phyloP scores from a whole-genome alignment of 2,329 filamentous ascomycete species.

The Diaporthe longicolla region DNA sequence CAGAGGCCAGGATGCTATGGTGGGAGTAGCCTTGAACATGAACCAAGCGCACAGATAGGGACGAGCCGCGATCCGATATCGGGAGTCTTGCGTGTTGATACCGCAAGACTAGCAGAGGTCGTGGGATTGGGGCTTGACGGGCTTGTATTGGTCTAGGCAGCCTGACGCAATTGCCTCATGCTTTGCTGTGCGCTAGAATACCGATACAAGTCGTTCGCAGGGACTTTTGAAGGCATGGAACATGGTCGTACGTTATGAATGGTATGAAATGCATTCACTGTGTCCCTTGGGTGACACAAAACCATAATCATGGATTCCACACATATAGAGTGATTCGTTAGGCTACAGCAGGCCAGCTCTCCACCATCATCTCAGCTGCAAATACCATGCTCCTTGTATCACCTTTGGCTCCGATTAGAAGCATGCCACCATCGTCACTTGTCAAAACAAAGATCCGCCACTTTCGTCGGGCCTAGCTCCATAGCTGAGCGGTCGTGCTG shows the following conservation, averaged over 20 bases:
- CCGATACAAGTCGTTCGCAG: not conserved
- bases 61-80: not conserved
- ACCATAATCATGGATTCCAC: not conserved
- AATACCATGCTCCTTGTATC: not conserved
- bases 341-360: not conserved
- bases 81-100: no score
- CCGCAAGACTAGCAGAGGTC: not conserved
- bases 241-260: not conserved
- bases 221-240: not conserved
- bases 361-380: not conserved
- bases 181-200: not conserved
- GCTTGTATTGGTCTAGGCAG: not conserved
- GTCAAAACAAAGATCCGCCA: no score
- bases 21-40: not conserved
- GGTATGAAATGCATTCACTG: not conserved
- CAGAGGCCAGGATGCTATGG: not conserved
- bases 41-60: not conserved
- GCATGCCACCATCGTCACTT: not conserved
- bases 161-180: not conserved
- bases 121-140: not conserved
- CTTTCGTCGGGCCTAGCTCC: no score
- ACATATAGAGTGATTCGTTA: no score
- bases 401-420: not conserved
- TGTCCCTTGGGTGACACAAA: not conserved
- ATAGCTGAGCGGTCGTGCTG: no score